A percentile compares a stretch with the other conserved stretches of the same genome.
These are phyloP conservation scores for Epichloe sibirici DNA, from an alignment of 2,329 filamentous ascomycete genomes.

Conservation along the genomic window DNA sequence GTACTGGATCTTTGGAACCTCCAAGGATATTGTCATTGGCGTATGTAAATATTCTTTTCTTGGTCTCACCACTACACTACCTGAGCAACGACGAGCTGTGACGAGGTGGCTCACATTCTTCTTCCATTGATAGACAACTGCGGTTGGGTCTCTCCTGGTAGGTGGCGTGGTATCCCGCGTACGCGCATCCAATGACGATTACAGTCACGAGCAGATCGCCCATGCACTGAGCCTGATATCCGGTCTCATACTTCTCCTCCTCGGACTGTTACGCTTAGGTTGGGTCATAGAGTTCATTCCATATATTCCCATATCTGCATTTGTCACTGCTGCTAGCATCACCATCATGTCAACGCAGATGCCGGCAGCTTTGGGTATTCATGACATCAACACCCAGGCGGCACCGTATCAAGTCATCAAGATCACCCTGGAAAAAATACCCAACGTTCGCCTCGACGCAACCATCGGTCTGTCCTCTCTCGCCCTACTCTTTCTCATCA, in stretches of 20 bases:
- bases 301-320: slow-evolving; percentile 35
- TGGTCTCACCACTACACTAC: no score
- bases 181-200: slow-evolving; percentile 21
- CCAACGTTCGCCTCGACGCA: slow-evolving; percentile 46
- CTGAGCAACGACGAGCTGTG: no score
- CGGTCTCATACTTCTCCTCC: slow-evolving; percentile 29
- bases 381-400: slow-evolving; percentile 30
- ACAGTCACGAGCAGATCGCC: slow-evolving; percentile 28
- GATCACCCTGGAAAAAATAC: slow-evolving; percentile 27
- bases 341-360: slow-evolving; percentile 38
- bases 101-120: background rate
- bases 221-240: slow-evolving; percentile 32
- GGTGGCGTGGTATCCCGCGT: slow-evolving; percentile 32
- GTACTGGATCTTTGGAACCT: slow-evolving; percentile 77
- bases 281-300: slow-evolving; percentile 42
- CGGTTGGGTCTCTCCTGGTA: slow-evolving; percentile 38
- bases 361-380: slow-evolving; percentile 30
- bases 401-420: slow-evolving; percentile 33
- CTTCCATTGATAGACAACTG: slow-evolving; percentile 36
- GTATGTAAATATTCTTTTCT: slow-evolving; percentile 17
- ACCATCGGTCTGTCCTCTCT: slow-evolving; percentile 60
- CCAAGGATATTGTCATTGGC: slow-evolving; percentile 75
- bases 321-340: slow-evolving; percentile 38
- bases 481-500: slow-evolving; percentile 52
- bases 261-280: slow-evolving; percentile 34